These are phyloP conservation scores for Trichoderma guizhouense DNA, from an alignment of 2,329 filamentous ascomycete species.

Conservation along the genomic window DNA sequence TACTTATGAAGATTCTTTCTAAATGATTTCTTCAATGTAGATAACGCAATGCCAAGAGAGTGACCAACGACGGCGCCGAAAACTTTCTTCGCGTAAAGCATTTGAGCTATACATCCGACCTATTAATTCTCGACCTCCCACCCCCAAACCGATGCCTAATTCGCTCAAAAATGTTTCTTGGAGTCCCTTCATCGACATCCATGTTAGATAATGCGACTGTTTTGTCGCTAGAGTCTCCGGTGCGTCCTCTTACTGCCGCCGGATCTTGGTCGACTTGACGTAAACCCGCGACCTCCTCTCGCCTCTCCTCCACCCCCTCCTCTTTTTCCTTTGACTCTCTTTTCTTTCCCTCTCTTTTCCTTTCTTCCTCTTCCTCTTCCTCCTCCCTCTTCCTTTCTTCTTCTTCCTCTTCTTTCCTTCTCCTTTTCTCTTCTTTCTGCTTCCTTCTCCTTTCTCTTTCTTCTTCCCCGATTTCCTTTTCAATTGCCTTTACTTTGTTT, in stretches of 20 bases:
- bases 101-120: neutral
- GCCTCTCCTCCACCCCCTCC: neutral
- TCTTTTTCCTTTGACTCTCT: neutral
- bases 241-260: neutral
- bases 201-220: neutral
- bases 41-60: neutral
- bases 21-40: too few species aligned
- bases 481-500: neutral
- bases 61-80: neutral
- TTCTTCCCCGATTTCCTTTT: neutral
- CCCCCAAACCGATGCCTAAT: neutral
- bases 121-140: neutral
- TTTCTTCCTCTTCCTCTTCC: neutral
- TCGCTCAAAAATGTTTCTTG: neutral
- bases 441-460: neutral
- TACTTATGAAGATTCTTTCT: too few species aligned
- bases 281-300: neutral
- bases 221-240: neutral
- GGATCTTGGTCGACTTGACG: neutral
- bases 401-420: neutral
- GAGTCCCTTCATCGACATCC: neutral
- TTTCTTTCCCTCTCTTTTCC: neutral
- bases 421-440: neutral
- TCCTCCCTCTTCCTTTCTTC: neutral
- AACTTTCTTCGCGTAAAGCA: neutral